Conservation (phyloP, 2,329 filamentous ascomycete species). For the Zymoseptoria pseudotritici region DNA sequence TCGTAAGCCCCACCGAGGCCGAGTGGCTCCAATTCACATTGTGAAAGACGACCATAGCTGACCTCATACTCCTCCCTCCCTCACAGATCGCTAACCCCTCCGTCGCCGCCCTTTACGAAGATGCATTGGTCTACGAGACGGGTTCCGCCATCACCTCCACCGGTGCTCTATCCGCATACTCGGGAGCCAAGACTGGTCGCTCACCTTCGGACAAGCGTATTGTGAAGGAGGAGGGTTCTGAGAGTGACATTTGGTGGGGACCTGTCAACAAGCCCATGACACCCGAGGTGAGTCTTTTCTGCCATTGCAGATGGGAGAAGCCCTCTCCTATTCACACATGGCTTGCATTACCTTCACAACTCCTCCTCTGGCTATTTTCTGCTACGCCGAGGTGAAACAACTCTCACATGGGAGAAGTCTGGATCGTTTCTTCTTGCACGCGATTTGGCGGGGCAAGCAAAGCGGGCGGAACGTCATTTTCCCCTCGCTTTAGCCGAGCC, state of each 20-base stretch:
- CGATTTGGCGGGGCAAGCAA: constrained; percentile 8
- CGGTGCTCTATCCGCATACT: constrained; percentile 94
- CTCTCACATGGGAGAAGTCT: background rate
- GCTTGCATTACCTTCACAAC: background rate
- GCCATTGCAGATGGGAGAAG: background rate
- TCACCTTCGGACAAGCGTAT: constrained; percentile 97
- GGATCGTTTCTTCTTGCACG: background rate
- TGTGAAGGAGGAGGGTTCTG: constrained; percentile 81
- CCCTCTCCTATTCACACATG: background rate
- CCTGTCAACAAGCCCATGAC: constrained; percentile 99
- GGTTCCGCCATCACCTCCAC: constrained; percentile 95
- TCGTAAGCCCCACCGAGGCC: constrained; percentile 53
- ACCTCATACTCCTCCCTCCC: background rate
- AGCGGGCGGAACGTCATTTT: constrained; percentile 1
- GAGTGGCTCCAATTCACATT: background rate
- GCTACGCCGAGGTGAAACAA: background rate
- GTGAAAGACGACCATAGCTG: constrained; percentile 1
- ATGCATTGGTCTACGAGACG: constrained; percentile 96
- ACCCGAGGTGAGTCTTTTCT: constrained; percentile 66
- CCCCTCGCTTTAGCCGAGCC: constrained; percentile 7
- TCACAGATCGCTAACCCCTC: constrained; percentile 1
- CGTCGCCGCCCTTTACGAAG: constrained; percentile 71
- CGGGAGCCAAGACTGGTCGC: constrained; percentile 93
- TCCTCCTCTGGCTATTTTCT: background rate
- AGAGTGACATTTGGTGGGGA: constrained; percentile 96